Evolutionary conservation across 2,329 filamentous ascomycete species (phyloP).

Genomic region (Colletotrichum gloeosporioides): DNA sequence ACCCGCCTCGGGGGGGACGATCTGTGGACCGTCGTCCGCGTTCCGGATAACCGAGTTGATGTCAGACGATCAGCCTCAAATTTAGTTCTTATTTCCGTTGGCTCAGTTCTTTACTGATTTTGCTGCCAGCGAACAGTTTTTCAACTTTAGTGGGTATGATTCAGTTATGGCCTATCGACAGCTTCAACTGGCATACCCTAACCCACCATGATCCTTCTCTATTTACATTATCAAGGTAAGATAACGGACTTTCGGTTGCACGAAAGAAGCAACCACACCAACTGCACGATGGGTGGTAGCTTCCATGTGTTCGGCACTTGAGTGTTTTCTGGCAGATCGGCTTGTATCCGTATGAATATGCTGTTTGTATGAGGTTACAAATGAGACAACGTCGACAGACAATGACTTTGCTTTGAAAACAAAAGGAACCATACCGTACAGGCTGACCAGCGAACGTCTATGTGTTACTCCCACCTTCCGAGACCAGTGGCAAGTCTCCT

Average conservation of each 20-base stretch:
- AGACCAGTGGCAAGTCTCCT: not conserved
- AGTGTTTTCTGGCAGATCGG: not conserved
- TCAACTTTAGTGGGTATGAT: too few species aligned
- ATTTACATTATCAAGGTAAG: too few species aligned
- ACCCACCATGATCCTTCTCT: too few species aligned
- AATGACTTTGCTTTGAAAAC: not conserved
- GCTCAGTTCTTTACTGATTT: not conserved
- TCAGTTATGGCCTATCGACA: too few species aligned
- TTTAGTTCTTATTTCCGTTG: not conserved
- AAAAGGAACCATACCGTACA: not conserved
- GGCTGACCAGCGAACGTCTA: not conserved
- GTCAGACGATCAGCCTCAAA: not conserved
- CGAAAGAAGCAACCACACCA: not conserved
- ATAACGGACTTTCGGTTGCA: too few species aligned
- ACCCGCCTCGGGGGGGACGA: not conserved
- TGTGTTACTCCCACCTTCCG: not conserved
- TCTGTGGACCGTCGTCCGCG: not conserved
- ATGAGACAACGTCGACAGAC: not conserved
- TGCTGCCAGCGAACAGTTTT: too few species aligned
- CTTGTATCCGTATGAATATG: not conserved
- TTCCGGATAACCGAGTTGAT: not conserved
- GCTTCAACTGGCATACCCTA: too few species aligned
- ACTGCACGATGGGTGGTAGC: not conserved
- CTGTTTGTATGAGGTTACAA: not conserved
- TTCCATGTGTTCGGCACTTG: accelerated